Evolutionary conservation across 306 rosid species (phyloP), one percentile per base, ranked within the genome.

Genomic region (Gleditsia sinensis): DNA sequence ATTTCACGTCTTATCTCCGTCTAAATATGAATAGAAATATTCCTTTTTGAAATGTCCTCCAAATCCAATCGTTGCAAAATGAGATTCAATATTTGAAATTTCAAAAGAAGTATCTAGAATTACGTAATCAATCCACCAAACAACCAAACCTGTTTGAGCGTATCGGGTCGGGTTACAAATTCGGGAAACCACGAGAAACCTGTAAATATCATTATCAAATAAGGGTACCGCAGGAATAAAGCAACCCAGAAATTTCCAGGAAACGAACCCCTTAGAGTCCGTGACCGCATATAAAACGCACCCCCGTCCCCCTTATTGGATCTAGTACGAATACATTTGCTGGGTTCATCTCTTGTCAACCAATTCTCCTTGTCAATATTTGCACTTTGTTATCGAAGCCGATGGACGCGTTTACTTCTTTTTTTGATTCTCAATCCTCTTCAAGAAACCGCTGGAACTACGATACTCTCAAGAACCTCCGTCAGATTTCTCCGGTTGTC

Each of bases 381-480:
- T 42, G 21, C 19, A 37, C 32, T 19, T 17, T 12, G 13, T n/a
- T n/a, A 67, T 58, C 33, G 34, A 21, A 45, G 2, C 11, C 64
- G 40, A 91, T 94, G 98, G 94, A 91, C 6, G 72, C 91, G 0
- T 89, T 90, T 84, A 33, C 84, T 1, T 89, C 97, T 3, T 91
- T 86, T 84, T 91, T 88, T 75, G 86, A 78, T 62, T 82, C 94
- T 23, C 91, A 87, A 58, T 39, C 86, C 13, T 65, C 87, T 20
- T 61, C 91, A 0, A 59, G 85, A 64, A 86, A 21, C 66, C 89
- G 85, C 43, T 89, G 97, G 96, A 83, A 75, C 67, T 85, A 80
- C 49, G 92, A 91, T 37, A 77, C 98, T 23, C 94, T 91, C 61
- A 89, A 91, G 84, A 91, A 91, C 34, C 76, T 88, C 81, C 86